Base-by-base conservation (phyloP, 148 eudicot genomes). In the Camellia japonica region DNA sequence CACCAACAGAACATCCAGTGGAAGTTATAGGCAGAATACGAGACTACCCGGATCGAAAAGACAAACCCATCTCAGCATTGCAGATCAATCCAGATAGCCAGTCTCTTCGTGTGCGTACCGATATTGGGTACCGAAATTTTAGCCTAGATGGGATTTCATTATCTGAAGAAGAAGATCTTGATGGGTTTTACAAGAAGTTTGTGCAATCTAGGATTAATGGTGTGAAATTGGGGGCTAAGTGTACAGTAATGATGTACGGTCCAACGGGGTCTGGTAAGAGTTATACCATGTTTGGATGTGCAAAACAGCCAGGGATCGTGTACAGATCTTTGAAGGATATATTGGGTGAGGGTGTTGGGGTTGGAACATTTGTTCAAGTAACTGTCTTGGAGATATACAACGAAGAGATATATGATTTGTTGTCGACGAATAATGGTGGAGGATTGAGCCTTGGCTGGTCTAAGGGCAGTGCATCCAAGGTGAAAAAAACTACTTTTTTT, bases 191-290 rank as follows among this genome's bases (percentile, higher is more conserved):
- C 77, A 86, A 84, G 87, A 96, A 89, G 20, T 94, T 92, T 69
- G 86, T 96, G 19, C 84, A 89, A 62, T 52, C 88, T 1, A 85
- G 99, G 78, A 91, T 97, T 1, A 76, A 86, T 75, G 99, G 98
- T 20, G 97, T 97, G 64, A 94, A 94, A 77, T 76, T 86, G 91
- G 99, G 99, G n/a, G 94, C 86, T 41, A 97, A 91, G 66, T 97
- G 99, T 54, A 97, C 99, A 0, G 78, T 97, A 0, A 94, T 97
- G 99, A 97, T 92, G 98, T 97, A 97, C 49, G 99, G 99, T 6
- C 99, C 99, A 0, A 97, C 99, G 0, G 99, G 99, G 13, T 90
- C 98, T 10, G 99, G 99, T 3, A 97, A 97, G 83, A 94, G 98
- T 70, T 94, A 97, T 55, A 97, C 95, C 3, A 94, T 97, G 99